Percentiles rank a stretch among this genome's conserved stretches.
Evolutionary conservation across 2,329 filamentous ascomycete species (phyloP).

Genomic region (Didymella sp.): DNA sequence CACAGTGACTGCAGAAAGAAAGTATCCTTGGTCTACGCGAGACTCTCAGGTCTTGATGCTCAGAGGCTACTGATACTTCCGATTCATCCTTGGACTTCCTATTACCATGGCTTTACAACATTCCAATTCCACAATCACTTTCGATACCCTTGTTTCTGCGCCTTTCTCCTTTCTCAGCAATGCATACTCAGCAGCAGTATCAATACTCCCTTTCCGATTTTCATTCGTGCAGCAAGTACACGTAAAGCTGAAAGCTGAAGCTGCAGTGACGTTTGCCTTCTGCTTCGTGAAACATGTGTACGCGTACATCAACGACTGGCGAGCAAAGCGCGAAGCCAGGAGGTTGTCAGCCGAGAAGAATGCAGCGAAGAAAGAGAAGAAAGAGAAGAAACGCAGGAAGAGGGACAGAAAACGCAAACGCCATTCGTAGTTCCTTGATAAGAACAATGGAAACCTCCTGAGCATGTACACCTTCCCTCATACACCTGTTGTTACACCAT

Average conservation of each 20-base stretch:
- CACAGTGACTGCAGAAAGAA: neutral
- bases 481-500: neutral
- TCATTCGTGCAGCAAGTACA: conserved; percentile 23
- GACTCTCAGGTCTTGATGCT: neutral
- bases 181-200: neutral
- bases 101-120: neutral
- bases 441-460: neutral
- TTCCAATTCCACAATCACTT: neutral
- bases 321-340: neutral
- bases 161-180: neutral
- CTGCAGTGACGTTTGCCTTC: conserved; percentile 21
- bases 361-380: neutral
- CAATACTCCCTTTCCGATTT: neutral
- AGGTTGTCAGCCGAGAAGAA: neutral
- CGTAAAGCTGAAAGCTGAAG: conserved; percentile 29
- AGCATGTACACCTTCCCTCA: neutral
- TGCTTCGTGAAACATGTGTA: conserved; percentile 13
- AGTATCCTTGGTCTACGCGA: neutral
- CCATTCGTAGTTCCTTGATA: neutral
- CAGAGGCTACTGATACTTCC: neutral
- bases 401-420: neutral
- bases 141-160: neutral
- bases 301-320: conserved; percentile 15
- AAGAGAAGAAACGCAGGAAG: neutral
- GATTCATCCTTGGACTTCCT: neutral